Conservation (phyloP, 2,329 filamentous ascomycete genomes). For the Cyanodermella asteris region DNA sequence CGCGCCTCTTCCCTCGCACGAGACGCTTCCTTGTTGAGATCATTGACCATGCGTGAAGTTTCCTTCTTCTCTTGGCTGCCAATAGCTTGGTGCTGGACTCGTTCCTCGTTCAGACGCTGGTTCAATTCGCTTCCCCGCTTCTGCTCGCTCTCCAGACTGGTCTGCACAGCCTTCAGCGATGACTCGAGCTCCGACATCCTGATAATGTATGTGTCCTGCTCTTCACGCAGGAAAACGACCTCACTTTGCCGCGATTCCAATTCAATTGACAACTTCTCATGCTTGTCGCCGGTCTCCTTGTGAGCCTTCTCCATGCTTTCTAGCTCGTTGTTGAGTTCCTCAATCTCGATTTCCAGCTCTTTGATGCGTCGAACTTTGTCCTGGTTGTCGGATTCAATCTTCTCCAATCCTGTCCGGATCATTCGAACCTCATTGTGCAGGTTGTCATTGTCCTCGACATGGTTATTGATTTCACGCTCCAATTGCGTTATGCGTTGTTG, state of each 20-base stretch:
- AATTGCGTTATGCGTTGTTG: slow-evolving; percentile 48
- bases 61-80: slow-evolving; percentile 84
- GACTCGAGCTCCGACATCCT: slow-evolving; percentile 88
- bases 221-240: slow-evolving; percentile 83
- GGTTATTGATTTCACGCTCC: slow-evolving; percentile 49
- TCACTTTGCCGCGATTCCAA: slow-evolving; percentile 83
- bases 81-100: slow-evolving; percentile 68
- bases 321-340: slow-evolving; percentile 67
- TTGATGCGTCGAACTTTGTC: slow-evolving; percentile 59
- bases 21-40: slow-evolving; percentile 68
- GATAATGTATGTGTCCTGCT: slow-evolving; percentile 95
- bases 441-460: slow-evolving; percentile 73
- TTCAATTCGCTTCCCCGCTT: slow-evolving; percentile 54
- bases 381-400: slow-evolving; percentile 75
- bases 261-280: slow-evolving; percentile 69
- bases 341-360: slow-evolving; percentile 60
- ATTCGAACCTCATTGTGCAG: slow-evolving; percentile 84
- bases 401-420: slow-evolving; percentile 66
- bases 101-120: slow-evolving; percentile 54
- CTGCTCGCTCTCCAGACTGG: slow-evolving; percentile 62
- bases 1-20: slow-evolving; percentile 69
- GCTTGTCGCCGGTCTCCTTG: slow-evolving; percentile 67
- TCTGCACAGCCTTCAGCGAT: slow-evolving; percentile 55
- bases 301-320: slow-evolving; percentile 69
- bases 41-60: slow-evolving; percentile 78